Evolutionary conservation across 2,329 filamentous ascomycete genomes (phyloP).

Genomic region (Albophoma yamanashiensis): DNA sequence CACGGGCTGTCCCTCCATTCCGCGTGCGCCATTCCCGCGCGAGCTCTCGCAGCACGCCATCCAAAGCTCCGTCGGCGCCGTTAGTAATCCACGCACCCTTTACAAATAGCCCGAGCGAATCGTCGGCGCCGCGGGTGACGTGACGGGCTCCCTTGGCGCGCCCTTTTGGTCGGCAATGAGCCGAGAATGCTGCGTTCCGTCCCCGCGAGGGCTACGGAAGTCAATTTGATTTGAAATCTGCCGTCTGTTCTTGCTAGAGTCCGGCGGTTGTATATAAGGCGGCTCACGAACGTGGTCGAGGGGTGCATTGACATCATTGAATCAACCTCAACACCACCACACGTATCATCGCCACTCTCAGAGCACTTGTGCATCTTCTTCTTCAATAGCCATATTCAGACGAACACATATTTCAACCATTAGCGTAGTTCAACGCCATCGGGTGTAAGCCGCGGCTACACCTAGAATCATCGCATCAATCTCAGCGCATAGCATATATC

Average conservation of each 20-base stretch:
- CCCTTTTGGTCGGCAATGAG: background rate
- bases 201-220: background rate
- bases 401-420: background rate
- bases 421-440: background rate
- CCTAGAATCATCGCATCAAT: background rate
- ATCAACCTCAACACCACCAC: too few species aligned
- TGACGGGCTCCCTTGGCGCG: conserved; percentile 3
- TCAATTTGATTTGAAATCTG: conserved; percentile 17
- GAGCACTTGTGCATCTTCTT: background rate
- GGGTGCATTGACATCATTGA: background rate
- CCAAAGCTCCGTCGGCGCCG: background rate
- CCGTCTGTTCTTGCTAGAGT: background rate
- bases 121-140: conserved; percentile 1
- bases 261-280: background rate
- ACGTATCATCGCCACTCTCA: background rate
- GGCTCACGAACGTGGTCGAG: background rate
- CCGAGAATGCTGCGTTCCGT: background rate
- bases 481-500: background rate
- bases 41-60: too few species aligned
- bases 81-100: conserved; percentile 4
- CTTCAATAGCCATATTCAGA: background rate
- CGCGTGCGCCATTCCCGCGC: background rate
- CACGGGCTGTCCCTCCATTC: too few species aligned
- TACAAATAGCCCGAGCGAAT: conserved; percentile 7
- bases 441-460: background rate